A percentile compares a stretch with the other conserved stretches of the same genome.
Conservation (phyloP, 768 basidiomycete species). For the Kwoniella sp. region DNA sequence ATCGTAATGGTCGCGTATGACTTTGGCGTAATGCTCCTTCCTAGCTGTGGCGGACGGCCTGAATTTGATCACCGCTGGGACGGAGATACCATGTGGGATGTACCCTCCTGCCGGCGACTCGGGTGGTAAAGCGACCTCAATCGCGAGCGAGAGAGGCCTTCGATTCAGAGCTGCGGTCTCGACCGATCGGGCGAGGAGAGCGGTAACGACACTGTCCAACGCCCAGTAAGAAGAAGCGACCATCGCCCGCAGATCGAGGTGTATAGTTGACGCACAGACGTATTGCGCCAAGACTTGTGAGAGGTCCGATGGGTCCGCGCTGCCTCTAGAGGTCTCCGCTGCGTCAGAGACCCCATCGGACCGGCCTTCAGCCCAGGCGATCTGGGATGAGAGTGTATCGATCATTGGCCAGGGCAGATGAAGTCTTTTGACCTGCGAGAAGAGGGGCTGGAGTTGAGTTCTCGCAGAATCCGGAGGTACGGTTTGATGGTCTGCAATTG, state of each 20-base stretch:
- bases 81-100: conserved; percentile 11
- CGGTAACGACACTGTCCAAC: not conserved
- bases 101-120: conserved; percentile 6
- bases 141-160: not conserved
- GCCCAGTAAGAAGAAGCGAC: conserved; percentile 4
- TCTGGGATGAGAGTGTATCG: not conserved
- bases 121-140: not conserved
- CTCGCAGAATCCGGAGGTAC: too few species aligned
- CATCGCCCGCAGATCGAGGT: not conserved
- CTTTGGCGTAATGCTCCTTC: conserved; percentile 1
- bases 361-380: not conserved
- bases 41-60: not conserved
- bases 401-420: conserved; percentile 4
- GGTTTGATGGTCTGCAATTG: too few species aligned
- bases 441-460: not conserved
- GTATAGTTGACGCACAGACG: not conserved
- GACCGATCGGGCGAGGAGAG: not conserved
- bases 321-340: not conserved
- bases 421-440: conserved; percentile 5
- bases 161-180: not conserved
- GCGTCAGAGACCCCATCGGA: not conserved
- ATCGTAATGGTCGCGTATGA: conserved; percentile 22
- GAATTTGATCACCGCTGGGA: conserved; percentile 5
- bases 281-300: not conserved
- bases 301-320: not conserved